phyloP scores from a whole-genome alignment of 2,329 filamentous ascomycete genomes.

The Diaporthe vaccinii region DNA sequence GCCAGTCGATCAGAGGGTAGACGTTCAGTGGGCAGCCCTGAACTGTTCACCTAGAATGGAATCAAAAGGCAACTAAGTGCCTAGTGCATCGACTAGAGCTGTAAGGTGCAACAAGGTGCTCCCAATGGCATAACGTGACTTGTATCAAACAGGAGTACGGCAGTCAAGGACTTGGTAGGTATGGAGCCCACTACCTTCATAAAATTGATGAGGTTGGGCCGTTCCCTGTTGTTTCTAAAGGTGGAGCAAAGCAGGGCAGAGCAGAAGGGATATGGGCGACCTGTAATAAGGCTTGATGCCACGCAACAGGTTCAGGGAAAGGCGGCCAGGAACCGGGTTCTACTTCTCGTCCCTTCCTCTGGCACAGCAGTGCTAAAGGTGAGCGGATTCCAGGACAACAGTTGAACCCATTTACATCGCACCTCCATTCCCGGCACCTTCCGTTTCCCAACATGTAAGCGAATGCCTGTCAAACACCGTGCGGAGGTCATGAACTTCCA shows the following conservation, averaged over 20 bases:
- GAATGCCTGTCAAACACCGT: background rate
- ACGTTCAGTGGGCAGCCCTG: background rate
- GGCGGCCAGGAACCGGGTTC: too few species aligned
- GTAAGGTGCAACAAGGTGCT: background rate
- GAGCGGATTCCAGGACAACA: background rate
- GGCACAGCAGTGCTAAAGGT: background rate
- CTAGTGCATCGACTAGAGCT: background rate
- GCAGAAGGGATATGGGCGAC: too few species aligned
- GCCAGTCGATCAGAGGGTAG: too few species aligned
- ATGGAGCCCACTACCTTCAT: too few species aligned
- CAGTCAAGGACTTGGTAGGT: too few species aligned
- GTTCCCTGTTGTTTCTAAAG: too few species aligned
- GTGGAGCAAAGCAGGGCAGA: too few species aligned
- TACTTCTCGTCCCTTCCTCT: too few species aligned
- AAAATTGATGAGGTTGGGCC: too few species aligned
- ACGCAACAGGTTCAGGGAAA: too few species aligned
- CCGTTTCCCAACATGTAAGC: background rate
- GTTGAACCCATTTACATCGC: background rate
- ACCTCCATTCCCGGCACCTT: background rate
- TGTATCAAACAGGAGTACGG: background rate
- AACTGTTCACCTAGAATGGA: background rate
- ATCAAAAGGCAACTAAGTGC: background rate
- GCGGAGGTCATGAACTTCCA: background rate
- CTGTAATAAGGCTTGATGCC: too few species aligned
- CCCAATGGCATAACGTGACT: background rate